These are phyloP conservation scores for Leishmania lainsoni DNA, from an alignment of 208 protist genomes.

Conservation along the genomic window DNA sequence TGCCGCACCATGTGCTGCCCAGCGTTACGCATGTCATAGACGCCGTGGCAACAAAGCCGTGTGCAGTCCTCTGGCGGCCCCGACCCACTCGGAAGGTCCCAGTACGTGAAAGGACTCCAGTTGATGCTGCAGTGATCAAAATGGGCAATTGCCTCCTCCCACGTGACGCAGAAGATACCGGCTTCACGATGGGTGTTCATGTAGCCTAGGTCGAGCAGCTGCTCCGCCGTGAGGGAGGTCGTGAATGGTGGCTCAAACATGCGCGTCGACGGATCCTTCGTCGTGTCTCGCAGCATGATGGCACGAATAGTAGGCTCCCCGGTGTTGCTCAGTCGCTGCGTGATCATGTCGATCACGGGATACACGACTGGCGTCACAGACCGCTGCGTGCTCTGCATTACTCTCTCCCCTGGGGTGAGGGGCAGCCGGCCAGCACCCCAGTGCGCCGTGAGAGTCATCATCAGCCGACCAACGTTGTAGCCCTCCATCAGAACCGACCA, in stretches of 20 bases:
- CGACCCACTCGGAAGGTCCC: constrained; percentile 28
- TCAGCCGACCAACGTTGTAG: constrained; percentile 22
- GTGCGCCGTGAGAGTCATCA: constrained; percentile 21
- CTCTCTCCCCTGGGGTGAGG: background rate
- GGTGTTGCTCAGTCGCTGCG: constrained; percentile 4
- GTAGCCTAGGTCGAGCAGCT: constrained; percentile 41
- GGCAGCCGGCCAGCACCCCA: constrained; percentile 4
- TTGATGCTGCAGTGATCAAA: constrained; percentile 70
- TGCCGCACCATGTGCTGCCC: constrained; percentile 39
- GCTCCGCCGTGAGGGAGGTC: constrained; percentile 20
- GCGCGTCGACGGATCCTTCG: constrained; percentile 13
- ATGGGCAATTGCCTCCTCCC: constrained; percentile 61
- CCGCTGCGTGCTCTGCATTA: background rate
- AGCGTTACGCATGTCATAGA: constrained; percentile 31
- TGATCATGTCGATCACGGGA: constrained; percentile 28
- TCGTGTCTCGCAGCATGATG: constrained; percentile 33
- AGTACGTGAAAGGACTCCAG: constrained; percentile 81
- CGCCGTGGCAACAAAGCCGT: constrained; percentile 60
- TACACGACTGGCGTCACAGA: constrained; percentile 12
- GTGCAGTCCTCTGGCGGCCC: constrained; percentile 39
- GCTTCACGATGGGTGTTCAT: constrained; percentile 41
- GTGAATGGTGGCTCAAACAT: constrained; percentile 18
- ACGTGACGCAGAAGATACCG: constrained; percentile 85
- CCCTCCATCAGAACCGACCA: constrained; percentile 19
- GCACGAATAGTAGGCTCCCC: constrained; percentile 9